Percentiles rank a stretch among this genome's conserved stretches.
Evolutionary conservation across 2,329 filamentous ascomycete genomes (phyloP).

Genomic region (Bimuria novae-zelandiae): DNA sequence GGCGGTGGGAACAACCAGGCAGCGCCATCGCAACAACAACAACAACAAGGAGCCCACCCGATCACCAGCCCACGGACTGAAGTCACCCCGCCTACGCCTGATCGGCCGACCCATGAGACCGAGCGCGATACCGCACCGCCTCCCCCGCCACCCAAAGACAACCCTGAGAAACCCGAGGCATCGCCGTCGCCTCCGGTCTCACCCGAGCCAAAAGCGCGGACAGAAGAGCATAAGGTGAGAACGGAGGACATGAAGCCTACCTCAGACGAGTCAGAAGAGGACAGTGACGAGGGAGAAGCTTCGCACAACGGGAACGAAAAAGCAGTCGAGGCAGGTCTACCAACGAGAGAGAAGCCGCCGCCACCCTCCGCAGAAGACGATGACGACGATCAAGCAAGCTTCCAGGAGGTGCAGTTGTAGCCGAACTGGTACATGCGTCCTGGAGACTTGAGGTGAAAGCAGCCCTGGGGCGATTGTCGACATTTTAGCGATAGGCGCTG

Average conservation of each 20-base stretch:
- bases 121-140: constrained; percentile 33
- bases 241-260: constrained; percentile 38
- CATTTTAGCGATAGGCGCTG: constrained; percentile 7
- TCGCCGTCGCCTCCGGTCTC: constrained; percentile 29
- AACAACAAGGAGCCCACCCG: constrained; percentile 35
- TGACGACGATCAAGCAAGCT: constrained; percentile 36
- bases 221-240: constrained; percentile 41
- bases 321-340: constrained; percentile 23
- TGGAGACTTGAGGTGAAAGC: no score
- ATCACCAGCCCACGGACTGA: constrained; percentile 53
- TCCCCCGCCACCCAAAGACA: constrained; percentile 42
- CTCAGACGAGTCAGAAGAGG: constrained; percentile 29
- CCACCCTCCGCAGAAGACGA: constrained; percentile 36
- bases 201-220: constrained; percentile 36
- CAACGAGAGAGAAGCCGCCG: constrained; percentile 30
- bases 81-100: constrained; percentile 57
- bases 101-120: constrained; percentile 37
- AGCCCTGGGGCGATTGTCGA: background rate
- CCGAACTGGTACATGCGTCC: background rate
- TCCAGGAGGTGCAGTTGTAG: constrained; percentile 40
- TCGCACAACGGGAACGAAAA: constrained; percentile 31
- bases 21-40: constrained; percentile 32
- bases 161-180: constrained; percentile 23
- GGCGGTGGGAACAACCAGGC: constrained; percentile 43
- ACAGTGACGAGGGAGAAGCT: constrained; percentile 29